Base-by-base conservation (phyloP, 2,329 filamentous ascomycete species). In the Venturia asperata region DNA sequence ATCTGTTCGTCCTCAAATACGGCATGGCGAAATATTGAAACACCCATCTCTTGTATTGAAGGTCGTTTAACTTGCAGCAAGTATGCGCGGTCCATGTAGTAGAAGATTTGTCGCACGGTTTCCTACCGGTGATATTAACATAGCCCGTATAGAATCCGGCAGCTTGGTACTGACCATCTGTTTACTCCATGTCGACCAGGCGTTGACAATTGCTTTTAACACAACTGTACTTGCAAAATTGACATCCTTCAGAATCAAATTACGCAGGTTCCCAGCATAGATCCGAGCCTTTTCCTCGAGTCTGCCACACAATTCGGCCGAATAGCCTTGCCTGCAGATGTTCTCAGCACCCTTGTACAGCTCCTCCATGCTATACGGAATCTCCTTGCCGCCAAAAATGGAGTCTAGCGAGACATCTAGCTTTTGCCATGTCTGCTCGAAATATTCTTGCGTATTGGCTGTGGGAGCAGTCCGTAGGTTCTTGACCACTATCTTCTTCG, bases 331-430 rank as follows among this genome's bases (percentile, higher is more conserved):
- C 64, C 91, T 84, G 74, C 94, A 99, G 13, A 96, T 82, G 73
- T 96, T 92, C 80, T 99, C 94, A 1, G 96, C 91, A 5, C 90
- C 91, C 61, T 91, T 86, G 74, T 97, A 97, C 17, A 99, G 80
- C 70, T 90, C 87, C 76, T 97, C 94, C 45, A 96, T 80, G 71
- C 1, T 89, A 34, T 47, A 63, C 10, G 58, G 30, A n/a, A 60
- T 21, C 84, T 83, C 83, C 67, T 80, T 76, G 49, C 85, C 83
- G 7, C 80, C 79, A 73, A 97, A 93, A 30, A 97, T 86, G 55
- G 86, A 84, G 13, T 82, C 80, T 64, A 99, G 77, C 1, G 91
- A 91, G 43, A 81, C 80, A 66, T 90, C 85, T 6, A 97, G 80
- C 73, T 95, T 88, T 49, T 79, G 77, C 85, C 89, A 90, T 3